Percentiles rank a stretch among this genome's conserved stretches.
phyloP scores from a whole-genome alignment of 371 early-diverging fungal genomes.

The Lichtheimia hyalospora region DNA sequence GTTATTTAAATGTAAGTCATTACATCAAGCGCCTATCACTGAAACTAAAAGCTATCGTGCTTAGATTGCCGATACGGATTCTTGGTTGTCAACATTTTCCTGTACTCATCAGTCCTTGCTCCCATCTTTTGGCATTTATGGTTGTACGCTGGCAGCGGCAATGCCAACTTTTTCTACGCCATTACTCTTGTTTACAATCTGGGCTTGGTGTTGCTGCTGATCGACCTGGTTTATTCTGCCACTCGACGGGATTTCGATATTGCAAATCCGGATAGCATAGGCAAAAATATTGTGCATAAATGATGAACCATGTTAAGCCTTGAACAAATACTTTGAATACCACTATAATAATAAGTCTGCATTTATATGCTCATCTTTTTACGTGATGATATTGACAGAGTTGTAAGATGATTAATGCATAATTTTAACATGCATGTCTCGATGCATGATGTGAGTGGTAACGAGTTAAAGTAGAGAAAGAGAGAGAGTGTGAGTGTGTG shows the following conservation, averaged over 20 bases:
- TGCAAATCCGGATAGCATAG: constrained; percentile 57
- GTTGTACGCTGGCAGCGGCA: constrained; percentile 93
- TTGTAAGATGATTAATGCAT: no score
- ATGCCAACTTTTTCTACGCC: constrained; percentile 97
- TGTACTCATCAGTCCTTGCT: constrained; percentile 75
- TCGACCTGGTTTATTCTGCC: constrained; percentile 76
- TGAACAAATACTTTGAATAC: neutral
- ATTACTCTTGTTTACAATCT: constrained; percentile 89
- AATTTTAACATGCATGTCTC: no score
- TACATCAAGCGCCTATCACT: neutral
- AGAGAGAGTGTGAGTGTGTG: no score
- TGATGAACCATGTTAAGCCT: constrained; percentile 12
- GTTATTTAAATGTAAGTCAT: constrained; percentile 79
- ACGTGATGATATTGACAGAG: no score
- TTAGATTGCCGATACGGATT: constrained; percentile 73
- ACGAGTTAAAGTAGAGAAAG: no score
- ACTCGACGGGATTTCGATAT: constrained; percentile 80
- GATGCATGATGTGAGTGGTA: no score
- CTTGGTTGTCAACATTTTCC: constrained; percentile 62
- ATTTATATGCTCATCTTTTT: no score
- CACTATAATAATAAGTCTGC: no score
- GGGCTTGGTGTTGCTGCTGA: constrained; percentile 78
- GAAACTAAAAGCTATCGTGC: neutral
- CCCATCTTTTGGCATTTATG: constrained; percentile 94
- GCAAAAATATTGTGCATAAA: constrained; percentile 60